A percentile compares a stretch with the other conserved stretches of the same genome.
Evolutionary conservation across 345 rosid species (phyloP).

Genomic region (Trapa bicornis): DNA sequence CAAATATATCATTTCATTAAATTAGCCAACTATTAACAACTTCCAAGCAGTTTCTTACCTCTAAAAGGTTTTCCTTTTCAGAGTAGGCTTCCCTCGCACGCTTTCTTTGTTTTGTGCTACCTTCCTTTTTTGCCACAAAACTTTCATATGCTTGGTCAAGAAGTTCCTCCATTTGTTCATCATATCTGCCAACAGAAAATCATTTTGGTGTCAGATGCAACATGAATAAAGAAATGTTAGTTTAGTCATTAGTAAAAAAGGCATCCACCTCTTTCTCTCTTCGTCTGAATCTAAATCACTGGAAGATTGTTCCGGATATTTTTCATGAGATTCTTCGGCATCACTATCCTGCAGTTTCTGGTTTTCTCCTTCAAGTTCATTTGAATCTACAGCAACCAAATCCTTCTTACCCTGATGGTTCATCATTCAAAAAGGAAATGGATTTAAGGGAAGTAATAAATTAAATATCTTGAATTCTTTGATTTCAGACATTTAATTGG

Average conservation of each 20-base stretch:
- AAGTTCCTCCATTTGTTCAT: constrained; percentile 60
- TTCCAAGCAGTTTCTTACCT: constrained; percentile 29
- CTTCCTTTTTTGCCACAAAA: constrained; percentile 49
- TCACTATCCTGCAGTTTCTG: constrained; percentile 33
- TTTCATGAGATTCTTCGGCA: constrained; percentile 30
- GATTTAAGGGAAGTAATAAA: neutral
- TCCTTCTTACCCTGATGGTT: constrained; percentile 67
- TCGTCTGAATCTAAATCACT: constrained; percentile 75
- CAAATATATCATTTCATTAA: neutral
- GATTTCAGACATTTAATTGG: no score
- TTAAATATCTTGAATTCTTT: neutral
- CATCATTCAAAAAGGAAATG: neutral
- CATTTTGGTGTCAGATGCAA: neutral
- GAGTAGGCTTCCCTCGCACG: constrained; percentile 59
- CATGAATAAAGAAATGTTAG: neutral
- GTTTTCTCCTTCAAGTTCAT: constrained; percentile 38
- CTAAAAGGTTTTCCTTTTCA: constrained; percentile 40
- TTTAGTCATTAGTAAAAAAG: neutral
- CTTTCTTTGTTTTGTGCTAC: constrained; percentile 72
- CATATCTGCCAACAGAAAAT: constrained; percentile 39
- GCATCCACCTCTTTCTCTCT: constrained; percentile 50
- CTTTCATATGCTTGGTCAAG: constrained; percentile 73
- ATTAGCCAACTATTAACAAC: neutral
- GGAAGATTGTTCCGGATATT: constrained; percentile 26
- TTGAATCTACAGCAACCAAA: constrained; percentile 61